Base-by-base conservation (phyloP, 2,329 filamentous ascomycete genomes). In the Alternaria postmessia region DNA sequence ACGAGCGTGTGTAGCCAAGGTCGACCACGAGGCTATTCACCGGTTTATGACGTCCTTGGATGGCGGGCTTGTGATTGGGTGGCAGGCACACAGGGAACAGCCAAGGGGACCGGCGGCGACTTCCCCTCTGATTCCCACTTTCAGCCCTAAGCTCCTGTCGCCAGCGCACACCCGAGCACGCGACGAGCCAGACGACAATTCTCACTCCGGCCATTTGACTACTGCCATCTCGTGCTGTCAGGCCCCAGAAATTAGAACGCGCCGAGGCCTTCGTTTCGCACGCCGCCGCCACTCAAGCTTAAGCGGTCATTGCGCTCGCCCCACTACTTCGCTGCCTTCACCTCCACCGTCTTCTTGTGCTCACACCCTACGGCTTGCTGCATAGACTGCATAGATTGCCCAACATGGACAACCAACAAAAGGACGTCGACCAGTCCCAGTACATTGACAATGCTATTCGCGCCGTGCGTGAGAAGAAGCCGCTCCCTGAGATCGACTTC, bases 401-500 rank as follows among this genome's bases (percentile, higher is more conserved):
- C 72, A 71, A 47, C 65, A 79, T 79, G 76, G 75, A 78, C 30
- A 74, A 68, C 69, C 73, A 71, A 47, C 67, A 68, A 57, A 72
- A 75, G 49, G 67, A 71, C 24, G 63, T 73, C 62, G 76, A 79
- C 68, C 79, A 81, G 66, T 70, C 76, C 46, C 74, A 79, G 68
- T 83, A 83, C 73, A 76, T 97, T 77, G 93, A 97, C 83, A 94
- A 93, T 87, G 91, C 92, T 72, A 90, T 94, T 76, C 92, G 92
- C 79, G 95, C 95, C 62, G 93, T 99, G 75, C 89, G 90, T 79
- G 89, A 97, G 74, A 98, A 98, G 90, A 94, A 91, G 84, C 94
- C 94, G 55, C 86, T 96, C 51, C 95, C 95, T 59, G 94, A 98
- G 85, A 98, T 99, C 75, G 95, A 99, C 84, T 99, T 99, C 80